These are phyloP conservation scores for Cutaneotrichosporon mucoides DNA, from an alignment of 1,284 basidiomycete species.

Conservation along the genomic window DNA sequence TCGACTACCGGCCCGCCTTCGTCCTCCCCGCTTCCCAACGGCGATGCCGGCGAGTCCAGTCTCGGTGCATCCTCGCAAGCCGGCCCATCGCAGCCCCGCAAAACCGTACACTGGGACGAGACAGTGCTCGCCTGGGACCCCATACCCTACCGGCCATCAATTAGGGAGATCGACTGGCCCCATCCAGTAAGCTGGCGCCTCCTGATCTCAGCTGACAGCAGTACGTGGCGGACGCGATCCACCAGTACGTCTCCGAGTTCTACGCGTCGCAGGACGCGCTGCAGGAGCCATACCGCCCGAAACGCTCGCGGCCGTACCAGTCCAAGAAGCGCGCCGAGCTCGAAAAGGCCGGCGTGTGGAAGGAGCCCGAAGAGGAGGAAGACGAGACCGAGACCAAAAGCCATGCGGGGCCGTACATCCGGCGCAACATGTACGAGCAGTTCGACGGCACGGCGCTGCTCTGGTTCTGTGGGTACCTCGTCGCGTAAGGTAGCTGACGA, in stretches of 20 bases:
- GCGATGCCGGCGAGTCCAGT: too few relatives aligned
- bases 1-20: too few relatives aligned
- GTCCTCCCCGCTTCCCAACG: too few relatives aligned
- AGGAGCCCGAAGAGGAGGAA: neutral
- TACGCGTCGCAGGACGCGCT: neutral
- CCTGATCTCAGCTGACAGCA: too few relatives aligned
- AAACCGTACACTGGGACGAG: too few relatives aligned
- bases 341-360: neutral
- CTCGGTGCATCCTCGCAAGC: too few relatives aligned
- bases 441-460: conserved; percentile 35
- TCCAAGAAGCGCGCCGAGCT: neutral
- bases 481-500: conserved; percentile 1
- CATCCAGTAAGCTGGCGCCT: too few relatives aligned
- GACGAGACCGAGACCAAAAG: neutral
- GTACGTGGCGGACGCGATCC: too few relatives aligned
- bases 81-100: too few relatives aligned
- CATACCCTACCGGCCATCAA: too few relatives aligned
- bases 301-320: neutral
- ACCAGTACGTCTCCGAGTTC: neutral
- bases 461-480: conserved; percentile 31
- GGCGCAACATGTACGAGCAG: conserved; percentile 31
- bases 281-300: neutral
- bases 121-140: too few relatives aligned
- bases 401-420: neutral
- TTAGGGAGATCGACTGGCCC: too few relatives aligned